Evolutionary conservation across 345 rosid genomes (phyloP), one percentile per base, ranked within the genome.

Genomic region (Linum usitatissimum): DNA sequence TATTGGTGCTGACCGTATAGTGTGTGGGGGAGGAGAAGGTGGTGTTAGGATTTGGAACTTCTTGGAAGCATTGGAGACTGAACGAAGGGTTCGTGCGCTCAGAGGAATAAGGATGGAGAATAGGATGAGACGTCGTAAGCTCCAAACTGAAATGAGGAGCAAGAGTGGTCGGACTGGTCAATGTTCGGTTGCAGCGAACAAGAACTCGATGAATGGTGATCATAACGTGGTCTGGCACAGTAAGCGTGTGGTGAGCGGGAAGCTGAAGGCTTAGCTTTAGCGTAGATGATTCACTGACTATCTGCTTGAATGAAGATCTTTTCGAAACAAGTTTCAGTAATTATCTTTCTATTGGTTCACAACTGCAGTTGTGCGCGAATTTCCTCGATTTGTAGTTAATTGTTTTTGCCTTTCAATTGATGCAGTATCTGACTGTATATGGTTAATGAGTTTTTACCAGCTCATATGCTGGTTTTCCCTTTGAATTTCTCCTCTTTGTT

Each of bases 21-120:
- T 92, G 7, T 83, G 91, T 23, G 96, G 95, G 30, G 96, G 96
- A 6, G 98, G 89, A 83, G 89, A 85, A 62, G 95, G 95, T 39
- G 77, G 77, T 58, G 95, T 84, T 36, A 77, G 95, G 73, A 79
- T 92, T 49, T 92, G 95, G 98, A 87, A 89, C 71, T 92, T 91
- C 74, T 79, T 95, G 39, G 73, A 79, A 59, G 98, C 98, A 18
- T 66, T 88, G 65, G 98, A 88, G 73, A 77, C 74, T 19, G 98
- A 86, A 74, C 71, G 18, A 31, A 85, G 86, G 73, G 86, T 70
- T 58, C 80, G 75, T 53, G 84, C 85, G 40, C 71, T 79, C 0
- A 85, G 84, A 71, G 87, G 89, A 67, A 70, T 82, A 53, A 70
- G 98, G 70, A 67, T 82, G 61, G 98, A 89, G 84, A 86, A 80